Evolutionary conservation across 2,329 filamentous ascomycete genomes (phyloP).

Genomic region (Diaporthe caulivora): DNA sequence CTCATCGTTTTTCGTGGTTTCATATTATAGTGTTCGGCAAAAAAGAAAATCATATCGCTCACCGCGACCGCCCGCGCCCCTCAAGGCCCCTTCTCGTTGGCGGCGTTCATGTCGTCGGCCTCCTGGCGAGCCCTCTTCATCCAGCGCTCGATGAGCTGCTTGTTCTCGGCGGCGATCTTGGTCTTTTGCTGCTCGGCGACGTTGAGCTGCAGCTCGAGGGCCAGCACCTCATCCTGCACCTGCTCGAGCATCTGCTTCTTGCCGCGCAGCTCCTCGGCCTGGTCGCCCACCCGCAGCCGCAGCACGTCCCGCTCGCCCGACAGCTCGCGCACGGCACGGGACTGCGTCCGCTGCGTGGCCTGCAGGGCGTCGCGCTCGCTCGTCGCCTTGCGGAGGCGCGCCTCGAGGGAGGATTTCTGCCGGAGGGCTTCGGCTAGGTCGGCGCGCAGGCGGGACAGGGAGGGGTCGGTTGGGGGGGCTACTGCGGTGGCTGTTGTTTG

Average conservation of each 20-base stretch:
- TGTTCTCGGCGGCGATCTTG: conserved; percentile 84
- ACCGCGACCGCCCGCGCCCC: neutral
- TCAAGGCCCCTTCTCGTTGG: conserved; percentile 59
- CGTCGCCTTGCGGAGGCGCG: conserved; percentile 71
- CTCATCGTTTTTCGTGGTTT: neutral
- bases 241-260: conserved; percentile 89
- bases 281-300: conserved; percentile 77
- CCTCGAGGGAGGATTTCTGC: conserved; percentile 76
- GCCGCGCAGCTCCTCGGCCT: conserved; percentile 85
- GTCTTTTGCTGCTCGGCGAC: conserved; percentile 83
- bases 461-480: conserved; percentile 47
- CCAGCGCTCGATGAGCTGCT: conserved; percentile 90
- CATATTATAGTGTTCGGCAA: neutral
- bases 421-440: conserved; percentile 84
- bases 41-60: neutral
- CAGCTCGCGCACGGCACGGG: conserved; percentile 71
- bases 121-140: conserved; percentile 89
- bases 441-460: conserved; percentile 66
- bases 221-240: conserved; percentile 93
- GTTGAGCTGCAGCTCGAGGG: conserved; percentile 87
- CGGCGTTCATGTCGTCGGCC: conserved; percentile 86
- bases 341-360: conserved; percentile 69
- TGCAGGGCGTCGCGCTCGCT: conserved; percentile 73
- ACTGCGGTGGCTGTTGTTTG: conserved; percentile 41
- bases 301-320: conserved; percentile 72